These are phyloP conservation scores for Monosporascus sp. DNA, from an alignment of 2,329 filamentous ascomycete species.

Conservation along the genomic window DNA sequence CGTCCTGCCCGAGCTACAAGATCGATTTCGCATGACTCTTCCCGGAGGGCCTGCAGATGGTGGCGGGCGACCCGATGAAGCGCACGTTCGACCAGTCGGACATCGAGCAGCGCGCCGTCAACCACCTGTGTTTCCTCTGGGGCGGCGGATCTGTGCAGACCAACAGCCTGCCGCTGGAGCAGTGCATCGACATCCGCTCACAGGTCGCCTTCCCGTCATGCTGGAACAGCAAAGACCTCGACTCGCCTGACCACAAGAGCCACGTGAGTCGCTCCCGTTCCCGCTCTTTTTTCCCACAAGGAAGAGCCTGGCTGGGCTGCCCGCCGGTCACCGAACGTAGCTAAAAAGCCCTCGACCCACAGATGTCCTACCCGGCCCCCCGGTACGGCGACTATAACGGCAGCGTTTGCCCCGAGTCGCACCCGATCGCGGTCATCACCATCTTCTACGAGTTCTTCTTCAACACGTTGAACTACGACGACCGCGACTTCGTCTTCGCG, in stretches of 20 bases:
- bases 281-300: background rate
- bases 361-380: background rate
- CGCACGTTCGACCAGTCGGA: background rate
- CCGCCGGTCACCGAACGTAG: background rate
- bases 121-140: background rate
- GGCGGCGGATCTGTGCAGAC: background rate
- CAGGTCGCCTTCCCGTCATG: background rate
- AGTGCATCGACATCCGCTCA: background rate
- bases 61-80: background rate
- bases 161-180: background rate
- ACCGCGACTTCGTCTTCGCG: background rate
- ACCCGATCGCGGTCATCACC: background rate
- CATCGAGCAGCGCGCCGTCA: background rate
- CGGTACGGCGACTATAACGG: background rate
- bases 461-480: background rate
- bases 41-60: background rate
- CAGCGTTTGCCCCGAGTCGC: background rate
- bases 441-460: background rate
- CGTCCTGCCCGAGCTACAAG: background rate
- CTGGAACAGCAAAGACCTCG: constrained; percentile 14
- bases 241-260: constrained; percentile 12
- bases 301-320: background rate
- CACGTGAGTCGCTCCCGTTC: constrained; percentile 5
- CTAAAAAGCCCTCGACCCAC: background rate
- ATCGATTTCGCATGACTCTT: background rate